Evolutionary conservation across 148 eudicot species (phyloP), one percentile per base, ranked within the genome.

Genomic region (Chenopodium formosanum): DNA sequence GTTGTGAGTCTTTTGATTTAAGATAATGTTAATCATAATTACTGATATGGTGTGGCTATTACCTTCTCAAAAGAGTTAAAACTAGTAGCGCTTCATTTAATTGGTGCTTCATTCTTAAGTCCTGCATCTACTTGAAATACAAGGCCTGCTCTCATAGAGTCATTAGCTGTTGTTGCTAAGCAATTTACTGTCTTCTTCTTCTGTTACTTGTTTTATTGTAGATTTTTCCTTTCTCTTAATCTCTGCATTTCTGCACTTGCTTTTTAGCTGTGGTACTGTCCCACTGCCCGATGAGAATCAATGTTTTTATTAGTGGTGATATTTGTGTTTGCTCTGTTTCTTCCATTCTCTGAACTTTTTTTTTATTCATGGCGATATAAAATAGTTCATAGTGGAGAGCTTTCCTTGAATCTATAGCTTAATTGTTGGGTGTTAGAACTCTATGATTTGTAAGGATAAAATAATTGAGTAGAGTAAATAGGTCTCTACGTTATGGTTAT

Each of bases 21-120:
- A 20, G 66, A 20, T 62, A 1, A 62, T 29, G 34, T 14, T 34
- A 67, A 5, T 1, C 70, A 8, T 67, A 27, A 3, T 27, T 29
- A 67, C 70, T 67, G 70, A 67, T 67, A 29, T 67, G 37, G 37
- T 56, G 17, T 56, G 70, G 70, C 17, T 67, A 29, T 67, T 67
- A 67, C 34, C 23, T 67, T 67, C 37, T 11, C 11, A 40, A 40
- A 40, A 40, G 44, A 40, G 44, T 40, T 40, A 17, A 16, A 67
- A 29, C 70, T 27, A 27, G 16, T 9, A 29, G 70, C 7, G 14
- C 70, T 37, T 73, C 66, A 1, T 8, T 62, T 62, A 62, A 6
- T 0, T 12, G n/a, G 5, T 62, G 66, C 66, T 62, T 58, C 12
- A 58, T 58, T 58, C 25, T 62, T 20, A n/a, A 25, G 25, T 20